A percentile compares a stretch with the other conserved stretches of the same genome.
phyloP scores from a whole-genome alignment of 2,329 filamentous ascomycete species.

The Mycocentrospora acerina region DNA sequence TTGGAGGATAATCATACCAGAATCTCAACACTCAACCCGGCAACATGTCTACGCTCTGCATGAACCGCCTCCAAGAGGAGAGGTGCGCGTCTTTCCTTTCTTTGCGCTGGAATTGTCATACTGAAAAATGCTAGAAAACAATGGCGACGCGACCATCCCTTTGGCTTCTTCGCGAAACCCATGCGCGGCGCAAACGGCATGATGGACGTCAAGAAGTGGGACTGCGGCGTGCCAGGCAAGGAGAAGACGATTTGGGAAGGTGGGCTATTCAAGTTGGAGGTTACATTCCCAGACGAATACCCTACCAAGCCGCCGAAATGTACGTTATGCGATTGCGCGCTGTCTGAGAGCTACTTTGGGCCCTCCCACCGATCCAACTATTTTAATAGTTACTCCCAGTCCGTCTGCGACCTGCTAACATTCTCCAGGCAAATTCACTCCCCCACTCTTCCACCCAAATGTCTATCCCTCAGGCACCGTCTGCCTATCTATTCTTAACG shows the following conservation, averaged over 20 bases:
- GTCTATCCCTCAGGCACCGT: conserved; percentile 98
- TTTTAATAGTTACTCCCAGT: background rate
- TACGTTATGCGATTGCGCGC: conserved; percentile 54
- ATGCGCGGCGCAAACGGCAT: conserved; percentile 75
- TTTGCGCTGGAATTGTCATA: background rate
- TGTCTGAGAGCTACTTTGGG: too few relatives aligned
- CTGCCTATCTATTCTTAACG: conserved; percentile 94
- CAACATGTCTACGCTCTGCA: conserved; percentile 75
- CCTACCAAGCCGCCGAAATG: conserved; percentile 98
- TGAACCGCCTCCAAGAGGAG: conserved; percentile 62
- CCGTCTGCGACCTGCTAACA: conserved; percentile 1
- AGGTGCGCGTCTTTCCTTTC: conserved; percentile 22
- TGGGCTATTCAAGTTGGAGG: conserved; percentile 92
- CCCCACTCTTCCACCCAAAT: conserved; percentile 96
- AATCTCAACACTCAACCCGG: conserved; percentile 4
- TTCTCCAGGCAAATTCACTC: conserved; percentile 87
- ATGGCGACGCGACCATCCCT: conserved; percentile 95
- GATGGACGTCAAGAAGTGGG: conserved; percentile 92
- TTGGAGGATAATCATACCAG: background rate
- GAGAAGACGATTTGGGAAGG: conserved; percentile 97
- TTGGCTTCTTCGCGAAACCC: conserved; percentile 94
- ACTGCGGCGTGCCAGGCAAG: conserved; percentile 94
- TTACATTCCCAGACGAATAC: conserved; percentile 95
- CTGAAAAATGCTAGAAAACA: conserved; percentile 68
- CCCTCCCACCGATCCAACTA: too few relatives aligned